These are phyloP conservation scores for Hyaloscypha hepaticicola DNA, from an alignment of 495 filamentous ascomycete genomes.

Conservation along the genomic window DNA sequence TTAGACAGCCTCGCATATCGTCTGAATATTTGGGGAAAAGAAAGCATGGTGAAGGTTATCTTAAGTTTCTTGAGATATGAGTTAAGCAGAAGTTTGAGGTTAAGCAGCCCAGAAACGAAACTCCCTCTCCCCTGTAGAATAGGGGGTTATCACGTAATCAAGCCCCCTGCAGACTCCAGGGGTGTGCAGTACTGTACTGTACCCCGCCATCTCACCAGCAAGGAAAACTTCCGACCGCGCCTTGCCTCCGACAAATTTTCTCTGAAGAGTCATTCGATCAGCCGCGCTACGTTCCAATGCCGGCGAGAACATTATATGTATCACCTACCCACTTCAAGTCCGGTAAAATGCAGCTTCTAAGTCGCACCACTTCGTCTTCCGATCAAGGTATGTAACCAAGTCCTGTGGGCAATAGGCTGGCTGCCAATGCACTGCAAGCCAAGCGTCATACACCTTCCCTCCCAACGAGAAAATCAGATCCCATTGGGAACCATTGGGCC, in stretches of 20 bases:
- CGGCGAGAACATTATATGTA: constrained; percentile 8
- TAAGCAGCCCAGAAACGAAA: not conserved
- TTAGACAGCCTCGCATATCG: not conserved
- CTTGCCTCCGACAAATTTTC: not conserved
- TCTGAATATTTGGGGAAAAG: not conserved
- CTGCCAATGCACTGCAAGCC: not conserved
- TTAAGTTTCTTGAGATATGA: not conserved
- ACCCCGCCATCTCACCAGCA: not conserved
- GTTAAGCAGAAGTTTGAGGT: not conserved
- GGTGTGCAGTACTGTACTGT: too few species aligned
- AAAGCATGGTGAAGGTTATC: not conserved
- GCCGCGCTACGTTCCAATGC: not conserved
- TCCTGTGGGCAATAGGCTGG: constrained; percentile 19
- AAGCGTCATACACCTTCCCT: not conserved
- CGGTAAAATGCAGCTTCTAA: constrained; percentile 22
- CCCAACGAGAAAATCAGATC: not conserved
- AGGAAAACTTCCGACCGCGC: not conserved
- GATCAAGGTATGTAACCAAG: constrained; percentile 24
- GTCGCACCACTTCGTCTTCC: constrained; percentile 19
- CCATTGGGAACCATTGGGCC: constrained; percentile 41
- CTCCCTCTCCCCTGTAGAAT: not conserved
- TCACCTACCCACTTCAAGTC: constrained; percentile 8
- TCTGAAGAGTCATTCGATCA: not conserved
- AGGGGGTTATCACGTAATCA: not conserved
- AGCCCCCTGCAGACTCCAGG: not conserved